These are phyloP conservation scores for Rhypophila decipiens DNA, from an alignment of 495 filamentous ascomycete genomes.

Conservation along the genomic window DNA sequence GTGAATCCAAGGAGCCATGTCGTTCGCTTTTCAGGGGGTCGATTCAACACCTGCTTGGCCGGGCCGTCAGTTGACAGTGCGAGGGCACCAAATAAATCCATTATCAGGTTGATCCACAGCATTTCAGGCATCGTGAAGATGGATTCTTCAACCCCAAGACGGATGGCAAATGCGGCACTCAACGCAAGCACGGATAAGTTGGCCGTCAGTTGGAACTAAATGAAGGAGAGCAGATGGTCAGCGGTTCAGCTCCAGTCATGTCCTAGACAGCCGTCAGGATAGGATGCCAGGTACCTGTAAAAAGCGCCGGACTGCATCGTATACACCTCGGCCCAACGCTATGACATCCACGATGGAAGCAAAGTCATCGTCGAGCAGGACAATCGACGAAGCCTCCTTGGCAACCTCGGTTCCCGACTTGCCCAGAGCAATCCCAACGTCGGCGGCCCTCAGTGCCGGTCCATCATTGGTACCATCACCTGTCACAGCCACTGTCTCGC, in stretches of 20 bases:
- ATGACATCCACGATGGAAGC: conserved; percentile 83
- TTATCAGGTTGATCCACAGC: conserved; percentile 89
- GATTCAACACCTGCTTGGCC: conserved; percentile 59
- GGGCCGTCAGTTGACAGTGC: conserved; percentile 86
- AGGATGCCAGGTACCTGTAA: conserved; percentile 48
- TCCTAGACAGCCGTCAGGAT: background rate
- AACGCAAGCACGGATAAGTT: conserved; percentile 85
- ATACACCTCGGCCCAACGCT: conserved; percentile 82
- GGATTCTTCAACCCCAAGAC: conserved; percentile 56
- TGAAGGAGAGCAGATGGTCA: too few relatives aligned
- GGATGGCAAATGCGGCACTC: conserved; percentile 74
- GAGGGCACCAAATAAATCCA: conserved; percentile 94
- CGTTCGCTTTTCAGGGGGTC: conserved; percentile 70
- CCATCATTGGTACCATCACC: conserved; percentile 93
- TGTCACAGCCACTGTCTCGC: conserved; percentile 89
- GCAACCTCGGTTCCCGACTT: conserved; percentile 86
- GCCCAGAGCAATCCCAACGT: conserved; percentile 92
- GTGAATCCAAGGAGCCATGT: conserved; percentile 68
- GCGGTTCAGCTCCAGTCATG: too few relatives aligned
- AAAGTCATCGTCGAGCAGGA: conserved; percentile 93
- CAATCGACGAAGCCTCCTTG: conserved; percentile 89
- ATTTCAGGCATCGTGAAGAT: conserved; percentile 82
- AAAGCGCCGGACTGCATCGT: conserved; percentile 88
- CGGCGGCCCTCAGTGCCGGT: conserved; percentile 77
- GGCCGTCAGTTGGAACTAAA: conserved; percentile 82